phyloP scores from a whole-genome alignment of 2,329 filamentous ascomycete species.

The Aspergillus tanneri region DNA sequence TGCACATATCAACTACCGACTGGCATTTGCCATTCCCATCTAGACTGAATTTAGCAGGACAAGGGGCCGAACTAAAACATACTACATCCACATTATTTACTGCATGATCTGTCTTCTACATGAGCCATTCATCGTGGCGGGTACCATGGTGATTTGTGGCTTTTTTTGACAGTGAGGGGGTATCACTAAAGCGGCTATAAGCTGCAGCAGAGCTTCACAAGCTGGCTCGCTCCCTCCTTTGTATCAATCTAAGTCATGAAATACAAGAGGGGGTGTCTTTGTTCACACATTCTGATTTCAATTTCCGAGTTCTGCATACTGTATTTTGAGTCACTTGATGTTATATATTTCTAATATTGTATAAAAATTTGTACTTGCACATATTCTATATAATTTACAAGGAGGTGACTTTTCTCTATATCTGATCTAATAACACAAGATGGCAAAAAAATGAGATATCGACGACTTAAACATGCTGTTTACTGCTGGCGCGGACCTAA shows the following conservation, averaged over 20 bases:
- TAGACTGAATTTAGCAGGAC: too few species aligned
- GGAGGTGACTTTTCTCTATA: conserved; percentile 3
- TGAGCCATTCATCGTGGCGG: not conserved
- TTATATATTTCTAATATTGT: conserved; percentile 8
- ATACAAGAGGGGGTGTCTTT: too few species aligned
- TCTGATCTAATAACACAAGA: not conserved
- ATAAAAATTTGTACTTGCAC: conserved; percentile 7
- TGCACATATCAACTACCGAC: too few species aligned
- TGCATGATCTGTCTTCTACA: not conserved
- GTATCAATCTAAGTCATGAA: too few species aligned
- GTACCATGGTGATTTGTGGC: not conserved
- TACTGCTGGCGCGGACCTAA: not conserved
- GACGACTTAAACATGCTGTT: not conserved
- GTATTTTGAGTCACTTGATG: not conserved
- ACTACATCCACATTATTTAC: not conserved
- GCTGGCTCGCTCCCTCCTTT: too few species aligned
- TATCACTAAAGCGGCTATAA: not conserved
- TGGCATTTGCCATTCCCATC: too few species aligned
- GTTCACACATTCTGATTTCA: not conserved
- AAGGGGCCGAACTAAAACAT: too few species aligned
- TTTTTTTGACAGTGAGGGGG: not conserved
- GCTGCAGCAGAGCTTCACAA: too few species aligned
- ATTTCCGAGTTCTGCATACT: not conserved
- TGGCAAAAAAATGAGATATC: not conserved
- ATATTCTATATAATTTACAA: conserved; percentile 14